phyloP scores from a whole-genome alignment of 2,329 filamentous ascomycete species.

The Xylaria sp. region DNA sequence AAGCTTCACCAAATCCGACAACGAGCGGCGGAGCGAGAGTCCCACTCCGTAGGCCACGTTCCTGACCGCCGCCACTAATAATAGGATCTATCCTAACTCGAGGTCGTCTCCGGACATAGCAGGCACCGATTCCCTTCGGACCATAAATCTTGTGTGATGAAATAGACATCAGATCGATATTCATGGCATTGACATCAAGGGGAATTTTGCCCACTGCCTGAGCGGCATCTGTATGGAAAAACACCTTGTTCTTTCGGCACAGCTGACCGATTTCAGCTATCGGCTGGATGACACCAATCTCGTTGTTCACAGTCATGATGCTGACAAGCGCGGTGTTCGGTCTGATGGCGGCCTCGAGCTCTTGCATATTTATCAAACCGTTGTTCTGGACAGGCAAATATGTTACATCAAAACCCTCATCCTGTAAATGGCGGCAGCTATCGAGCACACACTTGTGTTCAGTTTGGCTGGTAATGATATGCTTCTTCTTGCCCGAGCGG shows the following conservation, averaged over 20 bases:
- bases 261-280: slow-evolving; percentile 92
- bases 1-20: slow-evolving; percentile 95
- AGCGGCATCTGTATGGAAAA: slow-evolving; percentile 97
- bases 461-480: slow-evolving; percentile 96
- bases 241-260: slow-evolving; percentile 90
- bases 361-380: slow-evolving; percentile 84
- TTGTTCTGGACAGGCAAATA: slow-evolving; percentile 91
- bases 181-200: slow-evolving; percentile 96
- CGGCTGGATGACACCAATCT: slow-evolving; percentile 99
- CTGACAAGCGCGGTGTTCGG: slow-evolving; percentile 93
- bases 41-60: slow-evolving; percentile 92
- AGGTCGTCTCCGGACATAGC: slow-evolving; percentile 91
- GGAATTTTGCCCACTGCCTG: slow-evolving; percentile 99
- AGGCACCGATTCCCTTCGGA: slow-evolving; percentile 95
- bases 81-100: slow-evolving; percentile 94
- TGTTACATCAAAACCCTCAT: slow-evolving; percentile 96
- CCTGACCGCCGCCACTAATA: slow-evolving; percentile 95
- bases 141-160: slow-evolving; percentile 99
- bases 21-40: slow-evolving; percentile 89
- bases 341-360: slow-evolving; percentile 87
- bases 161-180: slow-evolving; percentile 98
- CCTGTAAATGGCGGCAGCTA: slow-evolving; percentile 95
- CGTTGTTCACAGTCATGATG: slow-evolving; percentile 99
- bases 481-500: slow-evolving; percentile 93
- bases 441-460: slow-evolving; percentile 99